phyloP scores from a whole-genome alignment of 2,329 filamentous ascomycete species.

The Dryadomyces sulphureus region DNA sequence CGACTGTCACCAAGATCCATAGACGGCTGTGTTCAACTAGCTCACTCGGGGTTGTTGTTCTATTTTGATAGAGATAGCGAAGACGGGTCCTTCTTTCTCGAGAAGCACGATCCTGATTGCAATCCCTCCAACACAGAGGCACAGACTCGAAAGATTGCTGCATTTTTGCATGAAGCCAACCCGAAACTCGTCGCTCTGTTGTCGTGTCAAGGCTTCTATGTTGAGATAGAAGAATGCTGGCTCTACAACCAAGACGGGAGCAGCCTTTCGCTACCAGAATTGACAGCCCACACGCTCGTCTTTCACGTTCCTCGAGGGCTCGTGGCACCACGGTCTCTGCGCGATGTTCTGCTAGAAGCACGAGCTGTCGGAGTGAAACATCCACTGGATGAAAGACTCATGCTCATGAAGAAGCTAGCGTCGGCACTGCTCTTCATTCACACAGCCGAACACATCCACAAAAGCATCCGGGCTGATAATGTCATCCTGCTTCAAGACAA shows the following conservation, averaged over 20 bases:
- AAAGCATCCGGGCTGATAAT: slow-evolving; percentile 2
- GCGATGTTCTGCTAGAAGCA: neutral
- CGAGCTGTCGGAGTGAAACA: neutral
- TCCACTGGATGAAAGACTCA: neutral
- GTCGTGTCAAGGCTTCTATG: neutral
- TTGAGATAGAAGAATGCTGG: neutral
- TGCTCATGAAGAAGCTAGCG: neutral
- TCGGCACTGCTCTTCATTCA: slow-evolving; percentile 3
- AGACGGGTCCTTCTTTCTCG: neutral
- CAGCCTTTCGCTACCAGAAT: neutral
- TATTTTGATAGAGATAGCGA: neutral
- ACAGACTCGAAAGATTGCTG: neutral
- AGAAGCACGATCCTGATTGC: neutral
- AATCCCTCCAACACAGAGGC: neutral
- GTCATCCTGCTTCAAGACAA: neutral
- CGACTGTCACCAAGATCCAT: neutral
- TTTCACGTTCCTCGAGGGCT: neutral
- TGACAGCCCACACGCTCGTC: neutral
- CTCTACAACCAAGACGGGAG: neutral
- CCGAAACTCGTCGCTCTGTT: neutral
- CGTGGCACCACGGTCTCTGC: neutral
- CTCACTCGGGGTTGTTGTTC: neutral
- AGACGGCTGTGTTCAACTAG: neutral
- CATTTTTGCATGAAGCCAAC: neutral
- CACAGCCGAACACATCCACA: slow-evolving; percentile 1